These are phyloP conservation scores for Cryptosporidium bovis DNA, from an alignment of 169 alveolate genomes.

Conservation along the genomic window DNA sequence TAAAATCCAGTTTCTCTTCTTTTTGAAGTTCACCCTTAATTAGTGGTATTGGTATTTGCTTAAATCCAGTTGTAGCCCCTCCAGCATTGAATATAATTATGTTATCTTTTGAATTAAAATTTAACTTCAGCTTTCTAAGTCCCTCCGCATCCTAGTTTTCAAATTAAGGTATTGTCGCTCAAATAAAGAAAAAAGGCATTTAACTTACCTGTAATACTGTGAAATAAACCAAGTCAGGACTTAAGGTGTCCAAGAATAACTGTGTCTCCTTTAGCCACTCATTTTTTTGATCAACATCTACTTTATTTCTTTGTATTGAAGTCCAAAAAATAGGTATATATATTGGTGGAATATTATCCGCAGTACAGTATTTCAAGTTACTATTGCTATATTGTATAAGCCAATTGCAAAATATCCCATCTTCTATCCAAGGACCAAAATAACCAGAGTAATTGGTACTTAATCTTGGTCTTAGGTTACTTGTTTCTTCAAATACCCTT, in stretches of 20 bases:
- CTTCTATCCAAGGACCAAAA: slow-evolving; percentile 75
- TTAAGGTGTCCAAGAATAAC: slow-evolving; percentile 4
- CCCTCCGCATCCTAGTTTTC: slow-evolving; percentile 75
- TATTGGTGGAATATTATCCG: slow-evolving; percentile 19
- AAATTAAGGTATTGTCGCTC: neutral
- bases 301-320: slow-evolving; percentile 63
- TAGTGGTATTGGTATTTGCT: slow-evolving; percentile 71
- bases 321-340: slow-evolving; percentile 76
- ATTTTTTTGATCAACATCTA: slow-evolving; percentile 4
- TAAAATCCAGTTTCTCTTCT: neutral
- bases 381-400: neutral
- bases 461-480: slow-evolving; percentile 62
- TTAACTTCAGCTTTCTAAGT: slow-evolving; percentile 44
- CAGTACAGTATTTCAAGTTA: slow-evolving; percentile 6
- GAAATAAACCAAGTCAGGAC: slow-evolving; percentile 25
- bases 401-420: slow-evolving; percentile 72
- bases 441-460: slow-evolving; percentile 74
- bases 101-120: slow-evolving; percentile 23
- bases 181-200: neutral
- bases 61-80: slow-evolving; percentile 53
- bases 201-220: slow-evolving; percentile 74
- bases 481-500: slow-evolving; percentile 17
- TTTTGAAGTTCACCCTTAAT: slow-evolving; percentile 63
- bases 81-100: slow-evolving; percentile 72
- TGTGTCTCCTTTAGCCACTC: slow-evolving; percentile 38